Evolutionary conservation across 768 basidiomycete species (phyloP), one percentile per base, ranked within the genome.

Genomic region (Lentinula boryana): DNA sequence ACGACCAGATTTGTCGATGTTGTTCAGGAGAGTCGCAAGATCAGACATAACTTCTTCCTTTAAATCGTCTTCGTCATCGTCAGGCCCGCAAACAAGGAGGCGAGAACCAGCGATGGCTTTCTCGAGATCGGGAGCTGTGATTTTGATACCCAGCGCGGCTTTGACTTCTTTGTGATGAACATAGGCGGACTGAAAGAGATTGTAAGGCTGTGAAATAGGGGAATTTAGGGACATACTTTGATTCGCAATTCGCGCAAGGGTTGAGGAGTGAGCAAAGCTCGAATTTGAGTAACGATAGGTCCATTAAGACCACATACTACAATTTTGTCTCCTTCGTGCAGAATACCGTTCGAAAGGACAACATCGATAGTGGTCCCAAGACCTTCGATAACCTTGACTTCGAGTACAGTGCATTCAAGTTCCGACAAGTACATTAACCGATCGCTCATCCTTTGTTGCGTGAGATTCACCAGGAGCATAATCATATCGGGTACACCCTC

Each of bases 401-500:
- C 97, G 61, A 99, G 84, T 10, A 99, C 93, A 5, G 97, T 99
- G 73, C 96, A 98, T 75, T 98, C 95, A 48, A 98, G 80, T 69
- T 97, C 95, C 33, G 94, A 92, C 62, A 98, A 83, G 76, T 98
- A 99, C 97, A 98, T 99, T 63, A 99, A 81, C 46, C 90, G 84
- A 72, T 95, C 92, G 72, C 90, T 94, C 96, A 98, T 97, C 62
- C 97, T 86, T 76, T 97, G 90, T 72, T 98, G 96, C 15, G 96
- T 98, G 58, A 98, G 83, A 72, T 97, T 95, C 75, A 98, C 85
- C 69, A 99, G 86, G 31, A 99, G 82, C 92, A 95, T 93, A 76
- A 99, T 94, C 96, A 99, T 96, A 77, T 98, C 97, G 32, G 97
- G 97, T 10, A 99, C 83, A 72, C 97, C 97, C 76, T 99, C 97